Base-by-base conservation (phyloP, 2,329 filamentous ascomycete genomes). In the Colletotrichum limetticola region DNA sequence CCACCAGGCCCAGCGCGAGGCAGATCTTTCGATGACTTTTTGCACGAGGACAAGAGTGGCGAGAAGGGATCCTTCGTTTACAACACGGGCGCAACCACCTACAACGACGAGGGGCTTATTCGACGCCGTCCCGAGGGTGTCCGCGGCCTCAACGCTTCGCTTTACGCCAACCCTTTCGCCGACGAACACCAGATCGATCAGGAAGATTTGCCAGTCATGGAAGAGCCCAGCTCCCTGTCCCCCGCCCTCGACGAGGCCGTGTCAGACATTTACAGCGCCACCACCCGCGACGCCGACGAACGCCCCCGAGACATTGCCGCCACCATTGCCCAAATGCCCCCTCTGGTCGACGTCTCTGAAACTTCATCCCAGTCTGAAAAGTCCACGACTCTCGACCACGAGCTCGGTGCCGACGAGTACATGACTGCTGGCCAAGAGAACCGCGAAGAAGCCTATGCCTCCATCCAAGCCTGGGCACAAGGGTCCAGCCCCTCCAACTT, bases 391-490 rank as follows among this genome's bases (percentile, higher is more conserved):
- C 60, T 77, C n/a, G 75, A 76, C 46, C 66, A 76, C 65, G 82
- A 85, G 63, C 78, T 85, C 26, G 81, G 77, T 6, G 79, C 83
- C 7, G 82, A 88, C 72, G 87, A 89, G 76, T 89, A 84, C 80
- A 86, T 88, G 83, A 87, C 88, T 0, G 86, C 87, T 9, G 85
- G 86, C 55, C 84, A 88, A 75, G 83, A 86, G 3, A 82, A 86
- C 68, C 80, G 79, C 24, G 78, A 83, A 16, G 85, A 87, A 16
- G 86, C 88, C 1, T 91, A 88, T 77, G 87, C 87, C 58, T 90
- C 89, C 1, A 92, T 92, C 75, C 89, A 92, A 78, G 91, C 90
- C 0, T 92, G 91, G 90, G 90, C 90, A 1, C 86, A 90, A 75
- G 82, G 85, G 71, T 88, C 87, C 5, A 83, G 83, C 77, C 81